These are phyloP conservation scores for Camellia granthamiana DNA, from an alignment of 148 eudicot species.

Conservation along the genomic window DNA sequence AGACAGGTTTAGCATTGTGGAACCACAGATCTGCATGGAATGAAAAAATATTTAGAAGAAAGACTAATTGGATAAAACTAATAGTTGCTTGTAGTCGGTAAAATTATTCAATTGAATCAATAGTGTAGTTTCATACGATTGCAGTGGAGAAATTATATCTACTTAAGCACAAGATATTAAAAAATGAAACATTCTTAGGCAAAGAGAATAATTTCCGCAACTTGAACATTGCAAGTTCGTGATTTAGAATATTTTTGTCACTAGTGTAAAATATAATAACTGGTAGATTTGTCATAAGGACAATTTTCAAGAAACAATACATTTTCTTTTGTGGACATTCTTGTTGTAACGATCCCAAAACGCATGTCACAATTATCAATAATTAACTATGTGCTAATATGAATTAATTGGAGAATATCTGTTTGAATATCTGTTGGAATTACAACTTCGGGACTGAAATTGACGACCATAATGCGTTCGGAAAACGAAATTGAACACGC, in stretches of 20 bases:
- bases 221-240: neutral
- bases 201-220: neutral
- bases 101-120: neutral
- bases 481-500: no score
- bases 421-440: no score
- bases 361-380: no score
- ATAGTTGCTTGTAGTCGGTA: no score
- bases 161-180: neutral
- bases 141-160: neutral
- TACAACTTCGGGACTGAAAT: no score
- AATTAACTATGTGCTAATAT: no score
- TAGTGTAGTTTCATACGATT: neutral
- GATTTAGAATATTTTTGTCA: neutral
- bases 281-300: neutral
- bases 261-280: neutral
- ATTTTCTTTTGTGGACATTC: neutral
- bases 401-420: no score
- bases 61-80: neutral
- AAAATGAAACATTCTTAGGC: neutral
- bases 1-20: constrained; percentile 85
- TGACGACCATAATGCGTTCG: no score
- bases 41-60: constrained; percentile 1
- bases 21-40: constrained; percentile 60
- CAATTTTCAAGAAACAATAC: neutral
- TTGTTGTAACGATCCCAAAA: no score